phyloP scores from a whole-genome alignment of 106 monocot genomes.

The Apostasia shenzhenica region DNA sequence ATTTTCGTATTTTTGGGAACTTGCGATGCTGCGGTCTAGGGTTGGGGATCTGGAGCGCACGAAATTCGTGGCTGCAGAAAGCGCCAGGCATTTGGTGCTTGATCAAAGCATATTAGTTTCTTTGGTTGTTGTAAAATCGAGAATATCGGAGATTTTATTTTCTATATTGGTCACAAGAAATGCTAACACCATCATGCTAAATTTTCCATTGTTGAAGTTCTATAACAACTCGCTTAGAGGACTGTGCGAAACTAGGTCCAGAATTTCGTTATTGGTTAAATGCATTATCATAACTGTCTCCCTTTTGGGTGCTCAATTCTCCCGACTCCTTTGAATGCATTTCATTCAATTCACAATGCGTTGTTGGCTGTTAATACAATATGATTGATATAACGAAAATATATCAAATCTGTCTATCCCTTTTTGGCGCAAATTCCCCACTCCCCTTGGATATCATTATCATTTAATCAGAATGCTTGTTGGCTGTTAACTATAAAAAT shows the following conservation, averaged over 20 bases:
- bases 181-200: not conserved
- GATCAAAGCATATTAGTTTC: not conserved
- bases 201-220: not conserved
- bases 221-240: not conserved
- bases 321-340: not conserved
- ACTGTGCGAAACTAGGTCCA: no score
- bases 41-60: not conserved
- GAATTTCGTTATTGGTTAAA: not conserved
- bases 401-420: no score
- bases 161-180: not conserved
- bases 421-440: no score
- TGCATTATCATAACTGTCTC: not conserved
- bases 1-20: not conserved
- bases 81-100: not conserved
- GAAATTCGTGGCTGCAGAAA: not conserved
- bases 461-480: no score
- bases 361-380: no score
- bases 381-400: no score
- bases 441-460: no score
- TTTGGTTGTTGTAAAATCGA: not conserved
- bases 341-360: no score
- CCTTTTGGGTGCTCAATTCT: not conserved
- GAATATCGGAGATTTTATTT: no score
- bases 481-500: no score
- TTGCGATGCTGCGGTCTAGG: not conserved